Conservation (phyloP, 176 grass and related monocot species). For the Thalia dealbata region DNA sequence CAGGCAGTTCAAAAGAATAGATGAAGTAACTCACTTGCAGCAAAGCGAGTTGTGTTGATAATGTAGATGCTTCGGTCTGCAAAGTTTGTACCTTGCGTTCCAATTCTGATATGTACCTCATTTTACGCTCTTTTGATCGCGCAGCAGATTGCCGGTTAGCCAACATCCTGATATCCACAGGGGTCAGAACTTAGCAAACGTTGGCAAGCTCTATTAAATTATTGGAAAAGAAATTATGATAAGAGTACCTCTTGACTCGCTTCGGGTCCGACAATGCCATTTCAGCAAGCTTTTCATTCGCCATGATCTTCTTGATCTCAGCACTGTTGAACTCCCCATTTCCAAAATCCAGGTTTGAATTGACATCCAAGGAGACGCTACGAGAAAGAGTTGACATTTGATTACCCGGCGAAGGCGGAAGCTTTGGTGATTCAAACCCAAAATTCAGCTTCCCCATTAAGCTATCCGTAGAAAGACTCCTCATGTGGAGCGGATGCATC, state of each 20-base stretch:
- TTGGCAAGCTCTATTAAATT: no score
- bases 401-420: constrained; percentile 11
- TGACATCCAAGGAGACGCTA: background rate
- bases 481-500: constrained; percentile 22
- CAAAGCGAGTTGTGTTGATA: constrained; percentile 78
- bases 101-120: constrained; percentile 80
- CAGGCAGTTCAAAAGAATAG: background rate
- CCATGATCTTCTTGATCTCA: constrained; percentile 94
- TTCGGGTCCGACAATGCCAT: constrained; percentile 92
- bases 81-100: constrained; percentile 95
- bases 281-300: constrained; percentile 87
- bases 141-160: constrained; percentile 92
- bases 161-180: constrained; percentile 46
- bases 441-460: constrained; percentile 65
- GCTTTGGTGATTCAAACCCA: constrained; percentile 10
- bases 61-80: constrained; percentile 72
- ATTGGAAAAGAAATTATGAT: no score
- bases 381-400: constrained; percentile 1
- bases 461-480: constrained; percentile 88
- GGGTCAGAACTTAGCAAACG: no score
- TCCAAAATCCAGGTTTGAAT: constrained; percentile 53
- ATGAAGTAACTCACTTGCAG: constrained; percentile 34
- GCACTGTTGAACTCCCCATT: constrained; percentile 59
- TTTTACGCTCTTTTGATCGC: constrained; percentile 88
- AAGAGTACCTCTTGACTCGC: constrained; percentile 63